Evolutionary conservation across 495 filamentous ascomycete species (phyloP).

Genomic region (Hyaloscypha bicolor): DNA sequence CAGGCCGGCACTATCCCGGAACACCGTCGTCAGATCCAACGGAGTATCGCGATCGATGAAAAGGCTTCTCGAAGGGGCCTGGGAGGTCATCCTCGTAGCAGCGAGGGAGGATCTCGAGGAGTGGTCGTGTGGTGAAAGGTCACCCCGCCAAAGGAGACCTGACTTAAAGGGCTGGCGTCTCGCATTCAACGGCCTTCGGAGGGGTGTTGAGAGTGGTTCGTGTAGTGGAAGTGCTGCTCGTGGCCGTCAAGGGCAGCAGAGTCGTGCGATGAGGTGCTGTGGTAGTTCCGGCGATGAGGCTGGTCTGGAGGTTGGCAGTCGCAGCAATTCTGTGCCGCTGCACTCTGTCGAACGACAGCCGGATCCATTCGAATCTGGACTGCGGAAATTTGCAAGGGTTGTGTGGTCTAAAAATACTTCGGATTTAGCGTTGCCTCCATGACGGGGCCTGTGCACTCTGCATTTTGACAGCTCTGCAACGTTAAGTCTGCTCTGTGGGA

Average conservation of each 20-base stretch:
- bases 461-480: neutral
- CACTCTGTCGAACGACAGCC: neutral
- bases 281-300: neutral
- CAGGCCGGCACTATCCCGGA: conserved; percentile 27
- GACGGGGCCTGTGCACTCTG: neutral
- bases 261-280: neutral
- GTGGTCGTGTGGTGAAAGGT: neutral
- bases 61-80: neutral
- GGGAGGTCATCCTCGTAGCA: conserved; percentile 15
- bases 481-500: neutral
- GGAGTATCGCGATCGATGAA: conserved; percentile 7
- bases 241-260: neutral
- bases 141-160: conserved; percentile 17
- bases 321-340: neutral
- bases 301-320: neutral
- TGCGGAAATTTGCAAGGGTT: neutral
- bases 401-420: neutral
- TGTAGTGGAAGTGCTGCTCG: neutral
- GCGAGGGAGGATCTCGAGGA: neutral
- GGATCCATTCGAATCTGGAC: conserved; percentile 5
- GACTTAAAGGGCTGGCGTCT: conserved; percentile 13
- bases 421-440: neutral
- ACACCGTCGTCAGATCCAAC: conserved; percentile 20
- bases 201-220: neutral
- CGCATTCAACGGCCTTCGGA: conserved; percentile 10